phyloP scores from a whole-genome alignment of 768 basidiomycete genomes.

The Kwoniella mangroviensis region DNA sequence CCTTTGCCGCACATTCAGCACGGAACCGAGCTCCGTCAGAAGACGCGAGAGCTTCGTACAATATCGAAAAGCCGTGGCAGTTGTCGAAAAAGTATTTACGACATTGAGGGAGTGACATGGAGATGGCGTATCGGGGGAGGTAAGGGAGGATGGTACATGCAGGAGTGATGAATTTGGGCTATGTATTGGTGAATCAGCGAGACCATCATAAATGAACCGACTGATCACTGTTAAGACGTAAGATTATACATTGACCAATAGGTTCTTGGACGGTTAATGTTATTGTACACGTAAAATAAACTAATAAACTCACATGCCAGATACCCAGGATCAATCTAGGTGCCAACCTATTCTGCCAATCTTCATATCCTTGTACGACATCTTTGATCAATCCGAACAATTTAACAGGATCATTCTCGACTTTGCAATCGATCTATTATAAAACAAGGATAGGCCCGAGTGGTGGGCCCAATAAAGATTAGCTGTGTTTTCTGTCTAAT shows the following conservation, averaged over 20 bases:
- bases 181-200: slow-evolving; percentile 74
- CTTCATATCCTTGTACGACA: slow-evolving; percentile 63
- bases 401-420: slow-evolving; percentile 84
- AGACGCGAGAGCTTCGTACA: slow-evolving; percentile 72
- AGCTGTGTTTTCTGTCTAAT: slow-evolving; percentile 62
- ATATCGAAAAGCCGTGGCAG: slow-evolving; percentile 84
- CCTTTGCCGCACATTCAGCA: slow-evolving; percentile 71
- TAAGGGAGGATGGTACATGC: slow-evolving; percentile 80
- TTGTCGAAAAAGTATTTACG: slow-evolving; percentile 86
- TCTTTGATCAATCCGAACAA: slow-evolving; percentile 72
- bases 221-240: neutral
- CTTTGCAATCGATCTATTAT: slow-evolving; percentile 91
- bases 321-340: slow-evolving; percentile 55
- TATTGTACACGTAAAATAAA: neutral
- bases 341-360: slow-evolving; percentile 49
- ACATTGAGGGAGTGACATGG: slow-evolving; percentile 71
- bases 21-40: slow-evolving; percentile 74
- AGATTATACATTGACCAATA: neutral
- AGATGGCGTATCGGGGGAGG: slow-evolving; percentile 84
- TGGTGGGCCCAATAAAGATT: slow-evolving; percentile 60
- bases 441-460: slow-evolving; percentile 65
- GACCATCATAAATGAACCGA: neutral
- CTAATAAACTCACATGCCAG: slow-evolving; percentile 55
- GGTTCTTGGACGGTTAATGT: neutral
- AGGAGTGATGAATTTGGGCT: slow-evolving; percentile 81